Base-by-base conservation (phyloP, 1,139 yeast genomes). In the Kluyveromyces marxianus region DNA sequence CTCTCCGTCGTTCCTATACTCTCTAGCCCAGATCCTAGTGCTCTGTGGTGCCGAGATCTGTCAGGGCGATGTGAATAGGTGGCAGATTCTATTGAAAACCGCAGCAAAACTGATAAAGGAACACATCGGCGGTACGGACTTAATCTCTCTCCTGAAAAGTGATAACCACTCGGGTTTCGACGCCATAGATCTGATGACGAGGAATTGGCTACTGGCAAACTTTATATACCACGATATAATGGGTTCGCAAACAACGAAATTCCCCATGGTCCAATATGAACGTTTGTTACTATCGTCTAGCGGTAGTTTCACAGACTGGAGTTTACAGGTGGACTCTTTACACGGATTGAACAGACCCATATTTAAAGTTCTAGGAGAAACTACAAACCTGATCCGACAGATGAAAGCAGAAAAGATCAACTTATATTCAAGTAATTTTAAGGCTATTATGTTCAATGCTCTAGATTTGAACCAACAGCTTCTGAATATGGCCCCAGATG, bases 141-240 rank as follows among this genome's bases (percentile, higher is more conserved):
- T 40, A 33, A 40, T 35, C 2, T 40, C 43, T 10, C 27, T 40
- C 14, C 31, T 40, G 30, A 89, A 88, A 10, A 89, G 88, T 0
- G 67, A 41, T 29, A 54, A 52, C 26, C 48, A 49, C 79, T 38
- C 60, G 57, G 28, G 27, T 21, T 37, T 48, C 21, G 55, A 50
- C 35, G 41, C 49, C 6, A 25, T 40, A 7, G 38, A 40, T 34
- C 45, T 40, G 30, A 35, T 50, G 10, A 52, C 56, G 4, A 48
- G 78, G 50, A 79, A 81, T 50, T 86, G 92, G 85, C 69, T 86
- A 46, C 78, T 83, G 27, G 77, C 88, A n/a, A 84, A 82, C 62
- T 86, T 83, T 65, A 88, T 89, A 1, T 86, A 85, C 59, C 95
- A 86, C 61, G 95, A 85, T 58, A 74, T 86, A 36, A 69, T 83